Base-by-base conservation (phyloP, 768 basidiomycete genomes). In the Multifurca ochricompacta region DNA sequence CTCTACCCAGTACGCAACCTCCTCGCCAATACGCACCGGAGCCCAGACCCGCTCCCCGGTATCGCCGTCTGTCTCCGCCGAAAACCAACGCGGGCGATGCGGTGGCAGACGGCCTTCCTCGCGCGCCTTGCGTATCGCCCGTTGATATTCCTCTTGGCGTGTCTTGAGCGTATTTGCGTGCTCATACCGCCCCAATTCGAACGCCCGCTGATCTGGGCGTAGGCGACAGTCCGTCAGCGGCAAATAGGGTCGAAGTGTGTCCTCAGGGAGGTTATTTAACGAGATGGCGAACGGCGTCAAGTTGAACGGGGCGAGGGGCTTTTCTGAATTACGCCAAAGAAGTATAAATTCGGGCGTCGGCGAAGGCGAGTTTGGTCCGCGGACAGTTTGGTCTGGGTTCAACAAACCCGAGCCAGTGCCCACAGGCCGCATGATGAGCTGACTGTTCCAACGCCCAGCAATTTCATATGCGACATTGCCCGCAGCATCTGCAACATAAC, bases 381-480 rank as follows among this genome's bases (percentile, higher is more conserved):
- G 69, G 42, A 90, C 69, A 3, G 77, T 64, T 27, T 83, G 77
- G 62, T 94, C 91, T 0, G 92, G 92, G 51, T 85, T 77, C 11
- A 92, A 74, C 37, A 72, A 74, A 10, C 80, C 83, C 5, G 64
- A 56, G 9, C 72, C 72, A 2, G 76, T 74, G 9, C 85, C 85
- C 7, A 80, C 78, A 19, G 79, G 77, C 9, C 91, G 81, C 18
- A 91, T 91, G 49, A 98, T 84, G 32, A 98, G 81, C 65, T 97
- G 94, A 40, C 87, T 88, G 64, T 91, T 92, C 95, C 94, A 98
- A 2, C 92, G 79, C 4, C 94, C 94, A 0, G 93, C 93, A 44
- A 97, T 91, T 53, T 95, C 91, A 69, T 94, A 89, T 0, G 77
- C 81, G 28, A 83, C 72, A 19, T 77, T 71, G 9, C 87, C 91